Conservation (phyloP, 2,329 filamentous ascomycete genomes). For the Alternaria brassicae region DNA sequence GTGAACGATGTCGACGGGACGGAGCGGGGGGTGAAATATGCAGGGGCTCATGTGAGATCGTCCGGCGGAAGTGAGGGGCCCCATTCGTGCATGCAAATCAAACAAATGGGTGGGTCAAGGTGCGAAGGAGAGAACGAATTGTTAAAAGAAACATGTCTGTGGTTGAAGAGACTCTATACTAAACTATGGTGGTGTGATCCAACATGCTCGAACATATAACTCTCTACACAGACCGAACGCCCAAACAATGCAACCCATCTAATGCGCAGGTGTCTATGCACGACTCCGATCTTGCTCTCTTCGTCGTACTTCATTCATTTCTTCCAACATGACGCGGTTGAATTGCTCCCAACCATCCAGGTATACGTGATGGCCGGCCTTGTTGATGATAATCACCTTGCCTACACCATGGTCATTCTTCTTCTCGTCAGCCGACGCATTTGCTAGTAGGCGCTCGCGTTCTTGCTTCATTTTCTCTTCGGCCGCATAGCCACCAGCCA, state of each 20-base stretch:
- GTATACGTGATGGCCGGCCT: conserved; percentile 76
- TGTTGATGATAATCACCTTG: conserved; percentile 79
- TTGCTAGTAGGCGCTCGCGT: conserved; percentile 64
- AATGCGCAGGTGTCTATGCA: neutral
- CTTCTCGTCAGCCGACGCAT: conserved; percentile 72
- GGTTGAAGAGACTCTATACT: conserved; percentile 1
- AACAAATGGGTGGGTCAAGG: neutral
- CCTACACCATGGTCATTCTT: conserved; percentile 77
- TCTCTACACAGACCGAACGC: neutral
- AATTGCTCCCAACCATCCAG: conserved; percentile 75
- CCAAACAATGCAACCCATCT: conserved; percentile 10
- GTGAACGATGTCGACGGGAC: conserved; percentile 6
- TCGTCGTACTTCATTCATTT: conserved; percentile 69
- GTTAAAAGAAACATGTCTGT: neutral
- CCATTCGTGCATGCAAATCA: neutral
- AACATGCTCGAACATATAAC: neutral
- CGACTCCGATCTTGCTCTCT: conserved; percentile 36
- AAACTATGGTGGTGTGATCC: neutral
- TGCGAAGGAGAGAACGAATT: neutral
- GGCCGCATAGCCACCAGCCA: conserved; percentile 80
- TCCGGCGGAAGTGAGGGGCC: conserved; percentile 8
- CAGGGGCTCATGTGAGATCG: conserved; percentile 16
- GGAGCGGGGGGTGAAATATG: conserved; percentile 11
- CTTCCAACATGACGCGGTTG: conserved; percentile 68
- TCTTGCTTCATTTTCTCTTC: conserved; percentile 79